phyloP scores from a whole-genome alignment of 495 filamentous ascomycete genomes.

The Podospora pseudoanserina region DNA sequence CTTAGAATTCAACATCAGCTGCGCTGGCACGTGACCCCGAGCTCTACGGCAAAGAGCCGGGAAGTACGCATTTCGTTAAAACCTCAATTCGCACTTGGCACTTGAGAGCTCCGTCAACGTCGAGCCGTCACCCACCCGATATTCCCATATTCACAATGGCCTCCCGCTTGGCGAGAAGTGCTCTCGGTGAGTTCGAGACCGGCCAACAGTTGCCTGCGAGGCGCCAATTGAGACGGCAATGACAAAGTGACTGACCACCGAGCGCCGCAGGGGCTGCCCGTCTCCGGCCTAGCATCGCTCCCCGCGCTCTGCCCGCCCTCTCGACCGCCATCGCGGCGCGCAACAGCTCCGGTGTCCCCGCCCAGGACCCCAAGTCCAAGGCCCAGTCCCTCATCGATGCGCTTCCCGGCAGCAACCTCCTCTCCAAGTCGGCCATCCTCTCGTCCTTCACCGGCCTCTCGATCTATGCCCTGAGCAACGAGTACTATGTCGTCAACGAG shows the following conservation, averaged over 20 bases:
- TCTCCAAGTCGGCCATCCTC: conserved; percentile 94
- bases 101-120: conserved; percentile 34
- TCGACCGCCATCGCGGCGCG: conserved; percentile 61
- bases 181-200: conserved; percentile 67
- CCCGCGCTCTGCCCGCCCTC: conserved; percentile 69
- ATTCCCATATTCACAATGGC: conserved; percentile 73
- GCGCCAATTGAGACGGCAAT: conserved; percentile 25
- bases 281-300: conserved; percentile 67
- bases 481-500: conserved; percentile 99
- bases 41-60: conserved; percentile 30
- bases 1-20: conserved; percentile 8
- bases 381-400: conserved; percentile 92
- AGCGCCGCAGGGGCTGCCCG: conserved; percentile 71
- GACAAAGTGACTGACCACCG: conserved; percentile 11
- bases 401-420: conserved; percentile 75
- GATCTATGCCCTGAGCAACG: conserved; percentile 95
- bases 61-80: conserved; percentile 43
- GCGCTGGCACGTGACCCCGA: conserved; percentile 29
- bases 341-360: conserved; percentile 69
- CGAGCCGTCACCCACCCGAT: conserved; percentile 37
- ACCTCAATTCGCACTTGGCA: conserved; percentile 45
- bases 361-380: conserved; percentile 84
- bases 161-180: conserved; percentile 88
- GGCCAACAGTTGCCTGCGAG: not conserved
- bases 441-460: conserved; percentile 87